These are phyloP conservation scores for Calocybe gambosa DNA, from an alignment of 1,284 basidiomycete genomes.

Conservation along the genomic window DNA sequence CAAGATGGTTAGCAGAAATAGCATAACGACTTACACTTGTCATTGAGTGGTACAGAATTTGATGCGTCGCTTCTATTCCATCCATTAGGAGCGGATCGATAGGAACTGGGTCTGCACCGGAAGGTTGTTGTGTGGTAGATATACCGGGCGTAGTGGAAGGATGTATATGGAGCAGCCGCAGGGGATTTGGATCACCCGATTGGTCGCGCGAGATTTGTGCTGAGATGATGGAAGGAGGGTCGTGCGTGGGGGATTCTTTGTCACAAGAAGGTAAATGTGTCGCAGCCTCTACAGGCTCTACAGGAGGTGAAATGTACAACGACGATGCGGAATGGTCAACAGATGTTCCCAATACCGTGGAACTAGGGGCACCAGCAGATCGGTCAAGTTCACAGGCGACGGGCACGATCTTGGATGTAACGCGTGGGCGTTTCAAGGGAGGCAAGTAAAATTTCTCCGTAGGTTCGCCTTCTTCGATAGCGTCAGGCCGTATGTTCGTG, in stretches of 20 bases:
- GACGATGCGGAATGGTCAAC: not conserved
- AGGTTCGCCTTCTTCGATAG: constrained; percentile 1
- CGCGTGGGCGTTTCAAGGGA: constrained; percentile 4
- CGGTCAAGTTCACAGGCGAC: too few species aligned
- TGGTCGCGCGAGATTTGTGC: too few species aligned
- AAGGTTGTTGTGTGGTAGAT: too few species aligned
- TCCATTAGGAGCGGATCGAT: constrained; percentile 19
- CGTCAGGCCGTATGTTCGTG: not conserved
- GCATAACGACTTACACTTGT: constrained; percentile 5
- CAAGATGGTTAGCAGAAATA: not conserved
- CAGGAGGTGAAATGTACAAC: not conserved
- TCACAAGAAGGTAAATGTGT: too few species aligned
- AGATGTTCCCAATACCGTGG: too few species aligned
- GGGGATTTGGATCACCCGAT: not conserved
- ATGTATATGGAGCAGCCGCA: not conserved
- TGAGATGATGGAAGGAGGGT: not conserved
- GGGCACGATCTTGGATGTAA: constrained; percentile 2
- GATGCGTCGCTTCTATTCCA: constrained; percentile 7
- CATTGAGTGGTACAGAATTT: constrained; percentile 1
- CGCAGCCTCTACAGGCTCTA: too few species aligned
- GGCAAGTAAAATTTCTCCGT: constrained; percentile 2
- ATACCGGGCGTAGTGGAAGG: not conserved
- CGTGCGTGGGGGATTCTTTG: too few species aligned
- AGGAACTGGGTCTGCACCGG: constrained; percentile 6
- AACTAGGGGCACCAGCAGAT: too few species aligned